Conservation (phyloP, 805 yeast species). For the Yarrowia osloensis region DNA sequence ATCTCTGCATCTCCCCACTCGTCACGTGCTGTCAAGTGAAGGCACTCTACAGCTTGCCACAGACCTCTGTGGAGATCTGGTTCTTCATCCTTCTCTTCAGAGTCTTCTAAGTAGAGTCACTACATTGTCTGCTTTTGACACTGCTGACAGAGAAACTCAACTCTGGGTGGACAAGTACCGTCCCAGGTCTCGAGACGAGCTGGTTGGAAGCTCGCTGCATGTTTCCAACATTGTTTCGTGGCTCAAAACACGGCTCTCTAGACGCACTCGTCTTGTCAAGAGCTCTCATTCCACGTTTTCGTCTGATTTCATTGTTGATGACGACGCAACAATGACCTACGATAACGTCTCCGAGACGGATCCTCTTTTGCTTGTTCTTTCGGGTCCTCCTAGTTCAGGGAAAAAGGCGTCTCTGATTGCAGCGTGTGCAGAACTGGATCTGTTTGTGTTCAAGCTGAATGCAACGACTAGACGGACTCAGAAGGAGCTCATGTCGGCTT, state of each 20-base stretch:
- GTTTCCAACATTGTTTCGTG: background rate
- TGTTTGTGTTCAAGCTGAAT: conserved; percentile 80
- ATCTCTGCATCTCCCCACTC: background rate
- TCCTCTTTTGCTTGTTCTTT: conserved; percentile 42
- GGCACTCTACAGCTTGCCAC: background rate
- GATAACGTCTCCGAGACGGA: background rate
- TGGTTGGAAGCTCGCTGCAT: background rate
- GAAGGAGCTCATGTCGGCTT: conserved; percentile 61
- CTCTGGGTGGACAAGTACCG: conserved; percentile 23
- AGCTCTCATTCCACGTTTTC: background rate
- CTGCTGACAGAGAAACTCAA: conserved; percentile 2
- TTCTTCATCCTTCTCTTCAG: background rate
- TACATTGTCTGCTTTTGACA: background rate
- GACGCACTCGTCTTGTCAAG: background rate
- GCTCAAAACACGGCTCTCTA: background rate
- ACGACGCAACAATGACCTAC: background rate
- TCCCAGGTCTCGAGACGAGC: background rate
- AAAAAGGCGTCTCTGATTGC: conserved; percentile 76
- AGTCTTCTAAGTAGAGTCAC: conserved; percentile 4
- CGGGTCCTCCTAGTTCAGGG: conserved; percentile 76
- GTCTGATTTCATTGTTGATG: conserved; percentile 9
- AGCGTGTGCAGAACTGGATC: conserved; percentile 59
- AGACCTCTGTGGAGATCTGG: background rate
- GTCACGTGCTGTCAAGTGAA: background rate
- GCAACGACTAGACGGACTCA: conserved; percentile 71